A percentile compares a stretch with the other conserved stretches of the same genome.
Evolutionary conservation across 148 eudicot species (phyloP).

Genomic region (Beta vulgaris): DNA sequence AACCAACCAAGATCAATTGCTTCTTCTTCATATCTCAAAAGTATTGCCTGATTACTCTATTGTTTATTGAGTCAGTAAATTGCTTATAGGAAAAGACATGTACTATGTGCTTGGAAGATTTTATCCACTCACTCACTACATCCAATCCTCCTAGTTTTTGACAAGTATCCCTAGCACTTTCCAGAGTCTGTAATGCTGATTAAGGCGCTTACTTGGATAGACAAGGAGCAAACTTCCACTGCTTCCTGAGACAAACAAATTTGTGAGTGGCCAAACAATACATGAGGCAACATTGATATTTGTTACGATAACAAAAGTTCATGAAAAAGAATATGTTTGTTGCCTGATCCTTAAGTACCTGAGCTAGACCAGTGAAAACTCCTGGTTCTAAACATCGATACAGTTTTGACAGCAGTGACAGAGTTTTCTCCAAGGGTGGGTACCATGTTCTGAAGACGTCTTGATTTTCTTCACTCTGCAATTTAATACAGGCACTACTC

Average conservation of each 20-base stretch:
- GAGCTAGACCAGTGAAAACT: conserved; percentile 98
- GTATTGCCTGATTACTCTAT: too few species aligned
- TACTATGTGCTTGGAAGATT: too few species aligned
- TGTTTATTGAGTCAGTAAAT: too few species aligned
- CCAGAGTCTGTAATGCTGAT: background rate
- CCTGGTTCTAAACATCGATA: conserved; percentile 77
- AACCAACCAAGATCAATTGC: too few species aligned
- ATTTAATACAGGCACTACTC: conserved; percentile 9
- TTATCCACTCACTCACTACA: too few species aligned
- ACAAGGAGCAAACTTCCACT: conserved; percentile 83
- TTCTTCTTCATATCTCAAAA: too few species aligned
- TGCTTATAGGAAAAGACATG: too few species aligned
- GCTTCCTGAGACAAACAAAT: conserved; percentile 70
- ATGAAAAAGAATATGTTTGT: background rate
- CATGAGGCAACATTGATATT: background rate
- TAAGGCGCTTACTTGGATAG: conserved; percentile 73
- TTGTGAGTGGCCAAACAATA: conserved; percentile 19
- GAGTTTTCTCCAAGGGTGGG: conserved; percentile 89
- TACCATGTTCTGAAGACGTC: conserved; percentile 80
- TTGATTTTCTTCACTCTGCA: conserved; percentile 64
- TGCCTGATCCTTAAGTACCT: conserved; percentile 44
- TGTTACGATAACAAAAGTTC: background rate
- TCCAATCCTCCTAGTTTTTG: too few species aligned
- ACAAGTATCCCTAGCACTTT: conserved; percentile 1
- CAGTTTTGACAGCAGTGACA: conserved; percentile 79